Conservation (phyloP, 2,329 filamentous ascomycete species). For the Penicillium sp. region DNA sequence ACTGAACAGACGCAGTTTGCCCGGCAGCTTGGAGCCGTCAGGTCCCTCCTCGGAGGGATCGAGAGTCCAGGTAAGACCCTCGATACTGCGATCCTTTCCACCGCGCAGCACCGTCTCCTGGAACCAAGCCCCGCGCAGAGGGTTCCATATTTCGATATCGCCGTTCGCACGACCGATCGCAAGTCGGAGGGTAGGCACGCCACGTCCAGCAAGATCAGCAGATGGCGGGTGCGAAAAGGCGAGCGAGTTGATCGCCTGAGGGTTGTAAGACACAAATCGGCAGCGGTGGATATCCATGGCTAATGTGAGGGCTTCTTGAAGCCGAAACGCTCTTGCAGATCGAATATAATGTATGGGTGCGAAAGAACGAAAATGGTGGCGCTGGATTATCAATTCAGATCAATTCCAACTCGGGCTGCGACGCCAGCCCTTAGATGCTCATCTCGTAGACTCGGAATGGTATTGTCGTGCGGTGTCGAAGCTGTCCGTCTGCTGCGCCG, state of each 20-base stretch:
- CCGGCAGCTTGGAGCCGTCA: slow-evolving; percentile 60
- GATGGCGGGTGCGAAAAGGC: slow-evolving; percentile 78
- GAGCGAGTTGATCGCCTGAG: slow-evolving; percentile 88
- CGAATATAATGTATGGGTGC: slow-evolving; percentile 5
- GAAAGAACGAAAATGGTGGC: slow-evolving; percentile 12
- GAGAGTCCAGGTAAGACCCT: slow-evolving; percentile 87
- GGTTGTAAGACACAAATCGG: slow-evolving; percentile 89
- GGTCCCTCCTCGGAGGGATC: slow-evolving; percentile 67
- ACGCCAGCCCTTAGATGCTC: slow-evolving; percentile 22
- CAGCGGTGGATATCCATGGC: slow-evolving; percentile 95
- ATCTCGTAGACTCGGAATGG: slow-evolving; percentile 14
- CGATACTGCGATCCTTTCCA: slow-evolving; percentile 80
- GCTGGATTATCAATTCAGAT: slow-evolving; percentile 16
- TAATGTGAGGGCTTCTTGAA: slow-evolving; percentile 13
- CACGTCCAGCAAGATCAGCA: slow-evolving; percentile 46
- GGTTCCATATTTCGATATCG: slow-evolving; percentile 98
- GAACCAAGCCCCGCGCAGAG: slow-evolving; percentile 75
- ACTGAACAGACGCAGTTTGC: slow-evolving; percentile 85
- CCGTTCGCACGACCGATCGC: slow-evolving; percentile 91
- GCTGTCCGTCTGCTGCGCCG: slow-evolving; percentile 22
- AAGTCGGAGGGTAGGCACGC: slow-evolving; percentile 65
- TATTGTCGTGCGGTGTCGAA: slow-evolving; percentile 16
- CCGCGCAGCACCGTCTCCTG: slow-evolving; percentile 85
- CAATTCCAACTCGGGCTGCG: slow-evolving; percentile 14
- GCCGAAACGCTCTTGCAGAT: slow-evolving; percentile 16